Evolutionary conservation across 352 stramenopile genomes (phyloP).

Genomic region (Phytophthora multivora): DNA sequence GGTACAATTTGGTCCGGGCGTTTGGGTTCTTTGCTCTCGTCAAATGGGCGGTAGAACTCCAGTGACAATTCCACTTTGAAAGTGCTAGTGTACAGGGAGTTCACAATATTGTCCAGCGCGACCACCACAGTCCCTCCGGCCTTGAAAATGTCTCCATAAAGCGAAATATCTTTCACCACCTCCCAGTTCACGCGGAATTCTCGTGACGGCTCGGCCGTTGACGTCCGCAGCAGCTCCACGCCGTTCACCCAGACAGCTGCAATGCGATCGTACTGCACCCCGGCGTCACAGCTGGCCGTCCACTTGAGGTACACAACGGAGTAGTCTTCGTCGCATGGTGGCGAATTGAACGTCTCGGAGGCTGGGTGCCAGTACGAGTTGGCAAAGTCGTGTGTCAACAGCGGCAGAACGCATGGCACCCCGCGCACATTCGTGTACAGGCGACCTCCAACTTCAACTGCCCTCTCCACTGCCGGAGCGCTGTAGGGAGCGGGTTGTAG

Average conservation of each 20-base stretch:
- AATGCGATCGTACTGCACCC: constrained; percentile 76
- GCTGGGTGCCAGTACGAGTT: constrained; percentile 66
- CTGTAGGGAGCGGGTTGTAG: constrained; percentile 7
- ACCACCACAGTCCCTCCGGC: constrained; percentile 59
- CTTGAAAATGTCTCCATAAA: constrained; percentile 57
- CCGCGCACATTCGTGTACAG: constrained; percentile 49
- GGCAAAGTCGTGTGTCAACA: constrained; percentile 56
- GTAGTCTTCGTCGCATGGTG: constrained; percentile 49
- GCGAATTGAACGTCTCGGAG: constrained; percentile 41
- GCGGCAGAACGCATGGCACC: constrained; percentile 47
- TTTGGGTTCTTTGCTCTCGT: constrained; percentile 19
- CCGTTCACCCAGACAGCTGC: constrained; percentile 76
- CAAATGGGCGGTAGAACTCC: constrained; percentile 58
- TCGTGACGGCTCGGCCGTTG: constrained; percentile 65
- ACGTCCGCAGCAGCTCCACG: constrained; percentile 75
- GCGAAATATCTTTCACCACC: constrained; percentile 70
- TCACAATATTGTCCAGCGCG: constrained; percentile 71
- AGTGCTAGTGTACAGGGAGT: constrained; percentile 60
- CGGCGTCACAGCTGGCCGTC: constrained; percentile 41
- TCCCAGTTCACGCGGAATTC: constrained; percentile 54
- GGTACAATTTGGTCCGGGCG: constrained; percentile 49
- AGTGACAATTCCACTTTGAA: constrained; percentile 61
- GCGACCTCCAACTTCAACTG: constrained; percentile 47
- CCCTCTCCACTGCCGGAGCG: constrained; percentile 19
- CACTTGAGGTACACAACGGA: constrained; percentile 67